Base-by-base conservation (phyloP, 805 yeast species). In the Starmerella powellii region DNA sequence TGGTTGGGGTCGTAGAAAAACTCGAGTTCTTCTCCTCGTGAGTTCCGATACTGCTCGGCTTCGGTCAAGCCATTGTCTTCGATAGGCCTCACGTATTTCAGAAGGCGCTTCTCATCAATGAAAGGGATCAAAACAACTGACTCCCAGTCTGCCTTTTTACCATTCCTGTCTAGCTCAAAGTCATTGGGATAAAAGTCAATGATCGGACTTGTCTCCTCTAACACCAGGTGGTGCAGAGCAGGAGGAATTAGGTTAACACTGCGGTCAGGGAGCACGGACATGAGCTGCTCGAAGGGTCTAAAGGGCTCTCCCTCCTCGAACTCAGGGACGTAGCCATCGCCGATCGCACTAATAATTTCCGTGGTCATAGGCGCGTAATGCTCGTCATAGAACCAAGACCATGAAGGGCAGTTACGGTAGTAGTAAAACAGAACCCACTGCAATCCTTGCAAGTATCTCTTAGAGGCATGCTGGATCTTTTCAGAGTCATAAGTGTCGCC, bases 261-360 rank as follows among this genome's bases (percentile, higher is more conserved):
- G 67, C 96, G 76, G 18, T 88, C 95, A 1, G 98, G 98, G 51
- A 91, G 67, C 18, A 91, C 98, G 16, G 95, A 88, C 98, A 88
- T 91, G 54, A 91, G 71, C 65, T 91, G 98, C 60, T 91, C 88
- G 61, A 84, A 88, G 10, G 98, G 98, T 46, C 67, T 74, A 66
- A 91, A 85, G 0, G 98, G 98, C 4, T 59, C 59, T 6, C 94
- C 87, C 50, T 68, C 60, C 13, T 78, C 76, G 53, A 87, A 86
- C 27, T 66, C 59, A 44, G 82, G 69, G 46, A 71, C 63, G 41
- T 73, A 72, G 37, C 77, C 72, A 18, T 48, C 57, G 11, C 49
- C 49, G 41, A 88, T 67, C 37, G 95, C 97, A 44, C 69, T 65
- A 27, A 71, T 62, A 47, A 88, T 69, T 63, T 88, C 97, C 4